Conservation (phyloP, 2,329 filamentous ascomycete species). For the Ascochyta koolunga region DNA sequence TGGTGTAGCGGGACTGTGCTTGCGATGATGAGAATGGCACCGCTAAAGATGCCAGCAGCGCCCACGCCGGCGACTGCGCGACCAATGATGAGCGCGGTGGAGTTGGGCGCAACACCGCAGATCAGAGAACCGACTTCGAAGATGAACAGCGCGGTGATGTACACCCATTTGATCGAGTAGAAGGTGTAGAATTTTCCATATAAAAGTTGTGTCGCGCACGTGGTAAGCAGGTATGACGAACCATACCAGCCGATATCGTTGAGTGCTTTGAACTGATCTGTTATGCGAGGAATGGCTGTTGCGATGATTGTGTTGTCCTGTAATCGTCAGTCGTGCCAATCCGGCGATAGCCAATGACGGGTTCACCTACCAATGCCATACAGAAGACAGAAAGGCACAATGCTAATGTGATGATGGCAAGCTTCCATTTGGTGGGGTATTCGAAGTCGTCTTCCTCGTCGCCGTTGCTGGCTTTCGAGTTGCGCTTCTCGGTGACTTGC, state of each 20-base stretch:
- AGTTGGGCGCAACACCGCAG: conserved; percentile 59
- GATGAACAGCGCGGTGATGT: conserved; percentile 52
- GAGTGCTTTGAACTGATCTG: conserved; percentile 54
- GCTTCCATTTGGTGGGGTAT: conserved; percentile 45
- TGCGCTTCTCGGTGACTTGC: conserved; percentile 19
- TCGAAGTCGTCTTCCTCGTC: conserved; percentile 41
- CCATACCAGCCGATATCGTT: conserved; percentile 57
- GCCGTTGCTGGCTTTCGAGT: conserved; percentile 23
- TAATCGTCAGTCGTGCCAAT: neutral
- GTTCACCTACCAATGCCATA: conserved; percentile 43
- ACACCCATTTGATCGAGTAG: conserved; percentile 56
- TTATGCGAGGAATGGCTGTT: conserved; percentile 57
- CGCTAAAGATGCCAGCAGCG: conserved; percentile 57
- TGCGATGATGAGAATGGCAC: conserved; percentile 56
- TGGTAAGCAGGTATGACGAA: conserved; percentile 51
- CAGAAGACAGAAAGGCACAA: conserved; percentile 48
- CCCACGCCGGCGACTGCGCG: conserved; percentile 59
- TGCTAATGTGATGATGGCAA: conserved; percentile 41
- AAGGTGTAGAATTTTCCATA: conserved; percentile 55
- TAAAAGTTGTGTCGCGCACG: conserved; percentile 49
- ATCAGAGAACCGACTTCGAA: conserved; percentile 61
- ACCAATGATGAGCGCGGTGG: conserved; percentile 58
- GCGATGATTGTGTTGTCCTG: conserved; percentile 41
- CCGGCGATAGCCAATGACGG: neutral
- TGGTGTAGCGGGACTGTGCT: conserved; percentile 53